Evolutionary conservation across 2,329 filamentous ascomycete genomes (phyloP).

Genomic region (Neonectria ditissima): DNA sequence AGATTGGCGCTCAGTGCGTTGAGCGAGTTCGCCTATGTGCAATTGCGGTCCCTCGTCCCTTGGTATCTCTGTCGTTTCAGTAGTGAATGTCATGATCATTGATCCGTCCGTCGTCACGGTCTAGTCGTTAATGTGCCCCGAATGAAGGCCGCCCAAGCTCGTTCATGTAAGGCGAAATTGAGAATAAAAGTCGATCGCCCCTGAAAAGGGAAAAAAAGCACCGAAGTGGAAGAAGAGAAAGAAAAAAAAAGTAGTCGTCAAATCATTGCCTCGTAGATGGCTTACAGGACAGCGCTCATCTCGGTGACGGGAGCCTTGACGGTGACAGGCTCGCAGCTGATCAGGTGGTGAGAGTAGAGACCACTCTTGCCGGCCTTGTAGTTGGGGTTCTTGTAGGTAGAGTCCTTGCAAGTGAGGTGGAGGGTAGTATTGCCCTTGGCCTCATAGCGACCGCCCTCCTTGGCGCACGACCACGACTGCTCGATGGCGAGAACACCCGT

Average conservation of each 20-base stretch:
- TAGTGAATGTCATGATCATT: constrained; percentile 44
- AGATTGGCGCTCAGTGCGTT: constrained; percentile 1
- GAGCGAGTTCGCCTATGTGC: constrained; percentile 3
- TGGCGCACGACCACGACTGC: constrained; percentile 62
- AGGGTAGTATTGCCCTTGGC: constrained; percentile 46
- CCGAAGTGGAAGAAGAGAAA: not conserved
- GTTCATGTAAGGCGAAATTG: constrained; percentile 26
- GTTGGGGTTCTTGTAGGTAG: constrained; percentile 46
- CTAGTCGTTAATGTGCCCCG: constrained; percentile 38
- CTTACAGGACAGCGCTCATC: constrained; percentile 46
- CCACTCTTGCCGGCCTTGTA: constrained; percentile 46
- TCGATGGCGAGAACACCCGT: constrained; percentile 54
- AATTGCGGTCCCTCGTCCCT: not conserved
- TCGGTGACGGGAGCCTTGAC: constrained; percentile 44
- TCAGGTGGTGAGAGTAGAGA: constrained; percentile 44
- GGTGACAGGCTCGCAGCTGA: constrained; percentile 45
- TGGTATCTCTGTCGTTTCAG: constrained; percentile 17
- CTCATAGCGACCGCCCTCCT: constrained; percentile 51
- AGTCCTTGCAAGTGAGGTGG: constrained; percentile 45
- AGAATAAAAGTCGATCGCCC: not conserved
- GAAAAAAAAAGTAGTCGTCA: not conserved
- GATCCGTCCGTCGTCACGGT: constrained; percentile 42
- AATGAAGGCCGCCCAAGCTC: constrained; percentile 35
- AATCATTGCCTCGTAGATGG: not conserved
- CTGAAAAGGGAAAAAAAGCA: constrained; percentile 2